Percentiles rank a stretch among this genome's conserved stretches.
Conservation (phyloP, 371 early-diverging fungal species). For the Mucor piriformis region DNA sequence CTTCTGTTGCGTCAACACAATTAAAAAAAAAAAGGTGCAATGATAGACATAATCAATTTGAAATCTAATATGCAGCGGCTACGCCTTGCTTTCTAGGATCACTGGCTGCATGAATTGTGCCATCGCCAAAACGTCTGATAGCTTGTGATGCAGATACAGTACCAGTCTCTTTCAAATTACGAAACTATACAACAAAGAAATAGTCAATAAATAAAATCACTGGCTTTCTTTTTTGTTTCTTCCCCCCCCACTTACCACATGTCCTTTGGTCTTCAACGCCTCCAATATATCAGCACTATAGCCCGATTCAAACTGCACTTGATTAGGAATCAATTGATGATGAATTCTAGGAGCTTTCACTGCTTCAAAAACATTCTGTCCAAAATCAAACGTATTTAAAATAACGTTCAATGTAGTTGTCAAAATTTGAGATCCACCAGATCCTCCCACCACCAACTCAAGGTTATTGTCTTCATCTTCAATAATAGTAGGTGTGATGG, state of each 20-base stretch:
- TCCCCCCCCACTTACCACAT: constrained; percentile 18
- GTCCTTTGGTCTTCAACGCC: constrained; percentile 26
- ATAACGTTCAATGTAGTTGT: constrained; percentile 84
- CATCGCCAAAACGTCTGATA: constrained; percentile 34
- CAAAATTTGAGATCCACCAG: constrained; percentile 95
- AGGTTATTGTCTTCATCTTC: constrained; percentile 68
- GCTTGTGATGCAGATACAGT: constrained; percentile 40
- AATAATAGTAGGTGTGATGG: constrained; percentile 87
- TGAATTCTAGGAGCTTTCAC: constrained; percentile 85
- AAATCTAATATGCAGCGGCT: constrained; percentile 38
- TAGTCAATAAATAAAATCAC: neutral
- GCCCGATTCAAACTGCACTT: constrained; percentile 46
- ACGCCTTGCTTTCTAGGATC: constrained; percentile 51
- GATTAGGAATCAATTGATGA: constrained; percentile 90
- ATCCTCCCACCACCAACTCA: constrained; percentile 85
- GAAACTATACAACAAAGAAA: too few species aligned
- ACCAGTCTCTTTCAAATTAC: constrained; percentile 18
- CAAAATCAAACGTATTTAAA: constrained; percentile 75
- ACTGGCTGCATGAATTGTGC: constrained; percentile 42
- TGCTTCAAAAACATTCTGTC: constrained; percentile 70
- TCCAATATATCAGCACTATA: constrained; percentile 7
- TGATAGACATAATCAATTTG: too few species aligned
- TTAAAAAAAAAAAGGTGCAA: too few species aligned
- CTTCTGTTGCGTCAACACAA: too few species aligned
- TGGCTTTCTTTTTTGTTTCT: neutral